These are phyloP conservation scores for Microsporum audouinii DNA, from an alignment of 2,329 filamentous ascomycete species.

Conservation along the genomic window DNA sequence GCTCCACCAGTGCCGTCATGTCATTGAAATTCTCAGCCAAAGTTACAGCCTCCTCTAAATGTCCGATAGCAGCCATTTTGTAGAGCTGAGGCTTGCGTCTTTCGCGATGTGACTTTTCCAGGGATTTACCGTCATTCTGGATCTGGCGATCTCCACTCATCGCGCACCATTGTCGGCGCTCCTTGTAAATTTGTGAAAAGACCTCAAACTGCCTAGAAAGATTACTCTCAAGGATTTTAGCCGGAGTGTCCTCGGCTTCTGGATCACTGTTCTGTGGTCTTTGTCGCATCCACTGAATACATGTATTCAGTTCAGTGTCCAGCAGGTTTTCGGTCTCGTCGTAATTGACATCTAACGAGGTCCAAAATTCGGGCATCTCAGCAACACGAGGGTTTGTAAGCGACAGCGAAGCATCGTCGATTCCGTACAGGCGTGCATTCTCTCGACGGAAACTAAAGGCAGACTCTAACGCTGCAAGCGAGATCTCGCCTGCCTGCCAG, in stretches of 20 bases:
- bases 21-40: conserved; percentile 53
- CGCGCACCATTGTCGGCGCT: conserved; percentile 48
- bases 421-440: conserved; percentile 59
- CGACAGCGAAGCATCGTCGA: conserved; percentile 44
- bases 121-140: conserved; percentile 37
- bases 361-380: conserved; percentile 73
- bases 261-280: conserved; percentile 16
- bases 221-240: conserved; percentile 35
- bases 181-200: conserved; percentile 47
- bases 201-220: conserved; percentile 46
- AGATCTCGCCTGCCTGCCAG: conserved; percentile 63
- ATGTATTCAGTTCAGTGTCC: conserved; percentile 32
- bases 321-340: conserved; percentile 30
- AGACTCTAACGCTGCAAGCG: conserved; percentile 51
- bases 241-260: conserved; percentile 29
- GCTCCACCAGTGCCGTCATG: conserved; percentile 49
- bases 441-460: conserved; percentile 60
- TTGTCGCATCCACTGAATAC: conserved; percentile 29
- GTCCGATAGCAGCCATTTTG: conserved; percentile 40
- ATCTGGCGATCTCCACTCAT: conserved; percentile 41
- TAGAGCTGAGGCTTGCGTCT: conserved; percentile 39
- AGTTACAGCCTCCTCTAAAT: conserved; percentile 46
- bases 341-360: conserved; percentile 45
- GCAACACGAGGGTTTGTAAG: conserved; percentile 51
- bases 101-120: conserved; percentile 34